Evolutionary conservation across 2,329 filamentous ascomycete species (phyloP).

Genomic region (Diaporthe sp.): DNA sequence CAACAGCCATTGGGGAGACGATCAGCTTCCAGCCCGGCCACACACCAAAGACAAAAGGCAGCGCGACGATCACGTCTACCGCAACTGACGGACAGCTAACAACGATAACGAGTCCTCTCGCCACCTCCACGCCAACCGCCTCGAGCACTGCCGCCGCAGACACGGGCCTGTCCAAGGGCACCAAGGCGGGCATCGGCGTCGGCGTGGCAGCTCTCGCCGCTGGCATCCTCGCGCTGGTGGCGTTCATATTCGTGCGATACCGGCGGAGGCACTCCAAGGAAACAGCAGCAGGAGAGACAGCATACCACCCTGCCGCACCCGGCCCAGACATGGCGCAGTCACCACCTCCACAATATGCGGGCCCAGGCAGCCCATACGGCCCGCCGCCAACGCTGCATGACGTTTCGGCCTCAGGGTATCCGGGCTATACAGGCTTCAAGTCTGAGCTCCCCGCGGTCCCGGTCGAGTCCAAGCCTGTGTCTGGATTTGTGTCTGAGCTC

Average conservation of each 20-base stretch:
- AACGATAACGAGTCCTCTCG: background rate
- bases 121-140: background rate
- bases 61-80: slow-evolving; percentile 5
- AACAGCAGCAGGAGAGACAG: background rate
- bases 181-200: slow-evolving; percentile 30
- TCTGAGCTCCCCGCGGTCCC: slow-evolving; percentile 11
- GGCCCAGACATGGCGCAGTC: slow-evolving; percentile 8
- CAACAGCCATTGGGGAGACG: background rate
- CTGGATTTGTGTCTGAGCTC: slow-evolving; percentile 9
- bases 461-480: background rate
- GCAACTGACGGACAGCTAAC: slow-evolving; percentile 2
- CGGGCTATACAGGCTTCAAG: slow-evolving; percentile 10
- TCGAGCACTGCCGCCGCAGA: background rate
- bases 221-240: background rate
- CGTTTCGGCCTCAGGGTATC: background rate
- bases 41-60: slow-evolving; percentile 1
- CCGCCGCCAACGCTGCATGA: background rate
- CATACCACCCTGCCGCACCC: slow-evolving; percentile 7
- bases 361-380: background rate
- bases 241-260: background rate
- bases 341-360: slow-evolving; percentile 10
- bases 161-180: background rate
- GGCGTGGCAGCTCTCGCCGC: background rate
- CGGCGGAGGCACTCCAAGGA: background rate
- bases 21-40: slow-evolving; percentile 20